Evolutionary conservation across 2,329 filamentous ascomycete species (phyloP), one percentile per base, ranked within the genome.

Genomic region (Thielaviopsis musarum): DNA sequence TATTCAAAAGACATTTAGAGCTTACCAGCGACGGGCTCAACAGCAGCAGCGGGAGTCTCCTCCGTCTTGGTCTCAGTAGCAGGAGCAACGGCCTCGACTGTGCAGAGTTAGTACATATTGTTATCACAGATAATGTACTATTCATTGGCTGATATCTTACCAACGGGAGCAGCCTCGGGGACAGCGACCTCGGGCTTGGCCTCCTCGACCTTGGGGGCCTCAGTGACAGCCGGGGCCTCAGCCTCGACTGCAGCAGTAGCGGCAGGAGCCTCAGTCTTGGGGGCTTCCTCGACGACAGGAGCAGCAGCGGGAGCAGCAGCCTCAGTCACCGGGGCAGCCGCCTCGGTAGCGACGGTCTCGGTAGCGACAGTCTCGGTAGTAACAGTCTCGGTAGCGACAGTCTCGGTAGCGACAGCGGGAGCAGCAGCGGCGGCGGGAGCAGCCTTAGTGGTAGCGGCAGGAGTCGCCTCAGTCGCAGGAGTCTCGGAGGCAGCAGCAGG

Each of bases 51-150:
- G 30, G 45, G 38, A 38, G 56, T 21, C 17, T 54, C 56, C 53
- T 69, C 67, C 5, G 66, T 64, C 38, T 70, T 63, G 28, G 65
- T 60, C 13, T 64, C 62, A 38, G 65, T 64, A 24, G 66, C 64
- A 58, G 66, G 64, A 15, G 63, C 63, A 61, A 45, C 38, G 38
- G 38, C 38, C 38, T 45, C 38, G 17, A 7, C 38, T 45, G 10
- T 45, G 7, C 13, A n/a, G 13, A 7, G 22, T 57, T 57, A 57
- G 55, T 19, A 49, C 13, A 17, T 5, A 45, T 12, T 17, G 38
- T 3, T 17, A 45, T n/a, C n/a, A 7, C 38, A 45, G 13, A 17
- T 12, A 41, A n/a, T n/a, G n/a, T 7, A 28, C 7, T 41, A 17
- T 3, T n/a, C 13, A 17, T 15, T 4, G 26, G 12, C 3, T 28